Percentiles rank a stretch among this genome's conserved stretches.
Conservation (phyloP, 73 alveolate genomes). For the Tetrahymena elliotti region DNA sequence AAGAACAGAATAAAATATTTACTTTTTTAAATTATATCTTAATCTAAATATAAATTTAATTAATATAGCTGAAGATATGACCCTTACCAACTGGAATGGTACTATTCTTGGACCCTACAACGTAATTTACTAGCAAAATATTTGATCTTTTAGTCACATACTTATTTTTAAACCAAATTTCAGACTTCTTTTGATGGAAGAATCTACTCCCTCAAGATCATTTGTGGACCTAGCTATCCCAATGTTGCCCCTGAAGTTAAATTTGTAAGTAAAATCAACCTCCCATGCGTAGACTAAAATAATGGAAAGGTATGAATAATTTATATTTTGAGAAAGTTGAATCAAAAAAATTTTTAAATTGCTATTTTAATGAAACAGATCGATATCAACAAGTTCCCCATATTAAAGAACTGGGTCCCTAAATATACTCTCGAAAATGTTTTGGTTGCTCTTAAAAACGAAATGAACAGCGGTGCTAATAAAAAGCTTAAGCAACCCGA, state of each 20-base stretch:
- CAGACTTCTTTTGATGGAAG: slow-evolving; percentile 75
- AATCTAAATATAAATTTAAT: background rate
- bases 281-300: slow-evolving; percentile 77
- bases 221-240: slow-evolving; percentile 88
- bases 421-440: slow-evolving; percentile 51
- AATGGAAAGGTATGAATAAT: slow-evolving; percentile 48
- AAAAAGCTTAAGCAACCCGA: slow-evolving; percentile 69
- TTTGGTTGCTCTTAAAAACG: slow-evolving; percentile 62
- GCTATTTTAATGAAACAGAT: background rate
- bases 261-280: slow-evolving; percentile 75
- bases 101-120: slow-evolving; percentile 88
- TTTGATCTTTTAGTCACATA: background rate
- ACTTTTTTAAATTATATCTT: too few species aligned
- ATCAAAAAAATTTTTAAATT: background rate
- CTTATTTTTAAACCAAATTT: background rate
- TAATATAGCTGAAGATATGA: slow-evolving; percentile 71
- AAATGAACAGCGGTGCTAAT: slow-evolving; percentile 58
- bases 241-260: slow-evolving; percentile 76
- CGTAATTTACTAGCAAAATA: slow-evolving; percentile 1
- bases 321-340: background rate
- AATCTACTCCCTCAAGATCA: slow-evolving; percentile 74
- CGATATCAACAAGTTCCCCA: slow-evolving; percentile 54
- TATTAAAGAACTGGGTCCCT: slow-evolving; percentile 53
- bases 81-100: slow-evolving; percentile 95
- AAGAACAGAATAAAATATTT: too few species aligned